phyloP scores from a whole-genome alignment of 192 early-diverging fungal genomes.

The Entophlyctis helioformis region DNA sequence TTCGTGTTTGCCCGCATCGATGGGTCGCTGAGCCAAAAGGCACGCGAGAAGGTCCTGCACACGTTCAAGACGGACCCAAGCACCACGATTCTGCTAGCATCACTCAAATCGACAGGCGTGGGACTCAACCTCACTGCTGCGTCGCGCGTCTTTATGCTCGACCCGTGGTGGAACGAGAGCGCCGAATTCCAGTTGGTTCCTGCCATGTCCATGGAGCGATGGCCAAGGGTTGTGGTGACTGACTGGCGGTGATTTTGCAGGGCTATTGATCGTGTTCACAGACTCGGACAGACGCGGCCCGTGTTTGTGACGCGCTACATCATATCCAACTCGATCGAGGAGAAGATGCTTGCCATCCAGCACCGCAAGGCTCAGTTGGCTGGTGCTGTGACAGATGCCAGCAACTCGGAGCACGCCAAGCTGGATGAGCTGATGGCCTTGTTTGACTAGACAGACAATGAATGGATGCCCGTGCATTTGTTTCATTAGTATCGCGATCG shows the following conservation, averaged over 20 bases:
- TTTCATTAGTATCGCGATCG: no score
- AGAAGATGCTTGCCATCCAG: constrained; percentile 74
- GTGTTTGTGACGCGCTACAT: constrained; percentile 28
- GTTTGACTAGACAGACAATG: constrained; percentile 11
- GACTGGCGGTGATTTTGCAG: neutral
- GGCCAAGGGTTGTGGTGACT: neutral
- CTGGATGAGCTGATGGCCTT: constrained; percentile 15
- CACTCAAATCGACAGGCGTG: constrained; percentile 23
- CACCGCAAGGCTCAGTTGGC: constrained; percentile 52
- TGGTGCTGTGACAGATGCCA: neutral
- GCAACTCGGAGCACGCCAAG: neutral
- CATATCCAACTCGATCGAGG: constrained; percentile 60
- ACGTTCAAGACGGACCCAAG: constrained; percentile 49
- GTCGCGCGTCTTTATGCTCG: constrained; percentile 23
- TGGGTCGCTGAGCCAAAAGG: constrained; percentile 50
- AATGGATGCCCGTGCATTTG: no score
- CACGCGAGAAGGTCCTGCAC: constrained; percentile 43
- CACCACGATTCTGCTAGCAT: constrained; percentile 22
- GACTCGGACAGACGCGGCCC: constrained; percentile 29
- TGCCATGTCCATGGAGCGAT: neutral
- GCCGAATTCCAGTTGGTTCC: constrained; percentile 20
- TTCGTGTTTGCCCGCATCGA: constrained; percentile 65
- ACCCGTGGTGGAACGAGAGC: constrained; percentile 38
- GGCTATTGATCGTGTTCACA: constrained; percentile 33
- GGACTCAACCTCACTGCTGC: constrained; percentile 35